Evolutionary conservation across 2,329 filamentous ascomycete species (phyloP), one percentile per base, ranked within the genome.

Genomic region (Fusarium agapanthi): DNA sequence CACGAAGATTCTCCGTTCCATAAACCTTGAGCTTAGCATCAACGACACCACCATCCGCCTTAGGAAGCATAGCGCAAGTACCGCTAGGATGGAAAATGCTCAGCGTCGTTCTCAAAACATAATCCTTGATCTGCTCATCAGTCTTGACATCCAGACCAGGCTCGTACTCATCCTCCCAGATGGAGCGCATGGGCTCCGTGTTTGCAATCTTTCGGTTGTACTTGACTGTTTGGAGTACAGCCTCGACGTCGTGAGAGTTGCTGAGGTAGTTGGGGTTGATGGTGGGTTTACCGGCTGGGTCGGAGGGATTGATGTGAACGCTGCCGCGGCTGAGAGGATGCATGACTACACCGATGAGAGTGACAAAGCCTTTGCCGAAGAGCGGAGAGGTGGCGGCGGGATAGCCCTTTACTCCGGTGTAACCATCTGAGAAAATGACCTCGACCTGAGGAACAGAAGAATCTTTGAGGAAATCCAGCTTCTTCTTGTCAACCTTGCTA

Each of bases 321-420:
- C 58, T 76, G 9, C 75, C 75, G 2, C 73, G 72, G 24, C 75
- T 89, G 73, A 89, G 86, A 1, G 90, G 90, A 62, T 91, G 90
- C 60, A 88, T 88, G 32, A 90, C 87, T 67, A 89, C 88, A 1
- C 86, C 85, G 72, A 87, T 87, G 65, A 88, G 82, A 20, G 88
- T 87, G 38, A 83, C 73, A 62, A 82, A 83, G 41, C 81, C 61
- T 26, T 75, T 66, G 7, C 73, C 73, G 16, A 62, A 75, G 15
- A 75, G 73, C 3, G 71, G 50, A 0, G 73, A 76, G 0, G 65
- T 78, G 62, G 76, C 77, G n/a, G 72, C 75, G 8, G 76, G 73
- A 37, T 79, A 78, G 1, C 78, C 77, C 24, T 77, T 76, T 14
- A 76, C 75, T 38, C 78, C 78, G 13, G 79, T 75, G 59, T 78